A percentile compares a stretch with the other conserved stretches of the same genome.
Conservation (phyloP, 495 filamentous ascomycete species). For the Penicillium tannophilum region DNA sequence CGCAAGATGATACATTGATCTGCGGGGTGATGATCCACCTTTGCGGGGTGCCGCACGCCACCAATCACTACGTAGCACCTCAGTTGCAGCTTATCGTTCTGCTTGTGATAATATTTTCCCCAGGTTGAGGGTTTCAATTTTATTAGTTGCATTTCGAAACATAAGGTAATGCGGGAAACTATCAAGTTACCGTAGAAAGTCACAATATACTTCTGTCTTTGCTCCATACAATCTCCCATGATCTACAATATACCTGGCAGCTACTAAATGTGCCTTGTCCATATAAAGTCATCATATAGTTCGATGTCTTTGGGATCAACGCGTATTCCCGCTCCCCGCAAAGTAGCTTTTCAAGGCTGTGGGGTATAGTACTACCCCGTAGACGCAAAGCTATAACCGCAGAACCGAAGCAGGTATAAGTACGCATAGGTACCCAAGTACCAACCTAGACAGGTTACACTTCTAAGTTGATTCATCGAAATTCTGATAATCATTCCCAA, state of each 20-base stretch:
- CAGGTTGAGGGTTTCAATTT: too few relatives aligned
- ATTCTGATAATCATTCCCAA: not conserved
- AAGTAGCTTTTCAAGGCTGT: not conserved
- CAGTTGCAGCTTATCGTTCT: not conserved
- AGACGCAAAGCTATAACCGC: not conserved
- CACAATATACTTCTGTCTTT: too few relatives aligned
- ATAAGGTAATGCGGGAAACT: too few relatives aligned
- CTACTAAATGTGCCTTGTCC: too few relatives aligned
- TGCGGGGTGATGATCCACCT: not conserved
- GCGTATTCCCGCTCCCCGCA: not conserved
- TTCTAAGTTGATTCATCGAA: too few relatives aligned
- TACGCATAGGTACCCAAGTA: not conserved
- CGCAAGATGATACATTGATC: not conserved
- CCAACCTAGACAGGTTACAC: too few relatives aligned
- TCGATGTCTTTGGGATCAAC: not conserved
- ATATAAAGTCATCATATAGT: not conserved
- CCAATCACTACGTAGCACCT: not conserved
- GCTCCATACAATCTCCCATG: too few relatives aligned
- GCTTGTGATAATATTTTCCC: not conserved
- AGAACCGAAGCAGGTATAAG: not conserved
- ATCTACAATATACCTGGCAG: too few relatives aligned
- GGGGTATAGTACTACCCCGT: conserved; percentile 1
- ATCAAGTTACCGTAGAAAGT: too few relatives aligned
- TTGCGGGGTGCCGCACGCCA: not conserved
- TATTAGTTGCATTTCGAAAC: too few relatives aligned